Percentiles rank a stretch among this genome's conserved stretches.
phyloP scores from a whole-genome alignment of 768 basidiomycete species.

The Psilocybe cubensis region DNA sequence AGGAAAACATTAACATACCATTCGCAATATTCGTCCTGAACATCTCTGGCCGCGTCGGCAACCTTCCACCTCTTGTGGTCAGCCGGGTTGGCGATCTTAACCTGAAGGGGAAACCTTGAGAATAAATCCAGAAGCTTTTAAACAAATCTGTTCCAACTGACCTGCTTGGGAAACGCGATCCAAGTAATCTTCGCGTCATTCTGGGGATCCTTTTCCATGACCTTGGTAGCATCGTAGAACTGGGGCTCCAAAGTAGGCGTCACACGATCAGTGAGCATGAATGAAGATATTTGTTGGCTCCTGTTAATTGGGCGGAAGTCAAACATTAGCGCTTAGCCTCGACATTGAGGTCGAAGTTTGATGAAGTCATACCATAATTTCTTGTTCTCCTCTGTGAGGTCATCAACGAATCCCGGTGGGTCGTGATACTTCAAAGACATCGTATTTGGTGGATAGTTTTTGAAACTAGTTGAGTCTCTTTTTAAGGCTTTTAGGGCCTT shows the following conservation, averaged over 20 bases:
- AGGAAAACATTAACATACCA: background rate
- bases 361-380: background rate
- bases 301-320: background rate
- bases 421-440: constrained; percentile 1
- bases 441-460: background rate
- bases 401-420: background rate
- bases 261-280: background rate
- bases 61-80: background rate
- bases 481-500: background rate
- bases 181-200: constrained; percentile 1
- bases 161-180: constrained; percentile 1
- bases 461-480: background rate
- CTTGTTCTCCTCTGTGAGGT: constrained; percentile 1
- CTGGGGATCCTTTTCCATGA: background rate
- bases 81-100: background rate
- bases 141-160: background rate
- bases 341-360: too few relatives aligned
- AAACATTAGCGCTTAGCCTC: background rate
- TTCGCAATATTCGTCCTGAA: constrained; percentile 6
- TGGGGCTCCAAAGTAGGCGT: background rate
- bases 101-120: background rate
- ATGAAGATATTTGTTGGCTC: background rate
- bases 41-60: background rate
- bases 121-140: background rate
- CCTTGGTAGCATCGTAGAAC: constrained; percentile 4